Conservation (phyloP, 108 stramenopile species). For the Cyclostephanos tholiformis region DNA sequence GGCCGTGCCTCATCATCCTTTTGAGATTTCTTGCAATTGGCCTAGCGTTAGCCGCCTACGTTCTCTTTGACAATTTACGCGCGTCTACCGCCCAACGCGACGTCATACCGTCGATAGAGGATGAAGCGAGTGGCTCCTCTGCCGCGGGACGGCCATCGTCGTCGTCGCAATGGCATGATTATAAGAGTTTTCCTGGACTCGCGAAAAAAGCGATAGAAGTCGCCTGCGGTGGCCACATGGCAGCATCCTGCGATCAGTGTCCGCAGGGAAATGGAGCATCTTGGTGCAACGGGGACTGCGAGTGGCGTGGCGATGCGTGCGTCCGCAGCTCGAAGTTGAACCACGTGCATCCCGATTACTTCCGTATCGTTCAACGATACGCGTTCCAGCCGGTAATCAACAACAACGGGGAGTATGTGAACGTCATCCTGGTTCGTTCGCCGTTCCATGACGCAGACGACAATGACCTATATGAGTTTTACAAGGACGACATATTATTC, state of each 20-base stretch:
- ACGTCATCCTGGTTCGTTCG: constrained; percentile 45
- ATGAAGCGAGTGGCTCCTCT: not conserved
- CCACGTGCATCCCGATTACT: constrained; percentile 46
- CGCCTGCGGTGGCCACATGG: constrained; percentile 43
- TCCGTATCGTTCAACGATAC: constrained; percentile 34
- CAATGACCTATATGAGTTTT: constrained; percentile 41
- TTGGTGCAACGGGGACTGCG: constrained; percentile 53
- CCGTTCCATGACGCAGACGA: constrained; percentile 36
- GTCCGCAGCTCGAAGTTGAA: constrained; percentile 21
- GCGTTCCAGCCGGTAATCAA: constrained; percentile 49
- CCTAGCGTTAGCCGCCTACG: not conserved
- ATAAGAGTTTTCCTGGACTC: constrained; percentile 33
- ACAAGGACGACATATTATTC: constrained; percentile 49
- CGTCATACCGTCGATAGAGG: not conserved
- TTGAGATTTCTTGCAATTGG: not conserved
- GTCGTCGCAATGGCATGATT: not conserved
- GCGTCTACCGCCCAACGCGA: not conserved
- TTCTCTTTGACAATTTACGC: not conserved
- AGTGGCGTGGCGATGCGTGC: constrained; percentile 33
- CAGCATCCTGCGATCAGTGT: constrained; percentile 42
- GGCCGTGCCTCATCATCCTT: not conserved
- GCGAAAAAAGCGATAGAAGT: constrained; percentile 1
- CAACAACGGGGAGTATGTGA: constrained; percentile 36
- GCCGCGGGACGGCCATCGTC: not conserved
- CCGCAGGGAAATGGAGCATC: constrained; percentile 45